phyloP scores from a whole-genome alignment of 495 filamentous ascomycete genomes.

The Glonium stellatum region DNA sequence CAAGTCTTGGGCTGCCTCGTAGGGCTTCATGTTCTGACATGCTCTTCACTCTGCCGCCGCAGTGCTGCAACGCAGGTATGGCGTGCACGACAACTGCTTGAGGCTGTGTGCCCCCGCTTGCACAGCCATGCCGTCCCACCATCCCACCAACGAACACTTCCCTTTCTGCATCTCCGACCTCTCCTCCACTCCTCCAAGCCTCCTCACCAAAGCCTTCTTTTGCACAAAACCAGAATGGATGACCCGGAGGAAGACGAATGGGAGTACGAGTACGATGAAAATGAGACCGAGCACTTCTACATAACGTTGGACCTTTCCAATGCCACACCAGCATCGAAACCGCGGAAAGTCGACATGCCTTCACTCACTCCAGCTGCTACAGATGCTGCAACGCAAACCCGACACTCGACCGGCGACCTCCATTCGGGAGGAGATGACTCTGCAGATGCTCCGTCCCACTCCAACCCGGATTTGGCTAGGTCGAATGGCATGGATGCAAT shows the following conservation, averaged over 20 bases:
- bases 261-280: constrained; percentile 57
- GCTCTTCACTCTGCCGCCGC: no score
- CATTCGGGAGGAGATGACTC: neutral
- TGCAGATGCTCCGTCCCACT: neutral
- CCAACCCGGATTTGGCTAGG: neutral
- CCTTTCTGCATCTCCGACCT: neutral
- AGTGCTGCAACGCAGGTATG: no score
- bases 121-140: no score
- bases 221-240: constrained; percentile 10
- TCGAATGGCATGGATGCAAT: constrained; percentile 39
- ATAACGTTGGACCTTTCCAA: constrained; percentile 35
- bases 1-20: no score
- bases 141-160: neutral
- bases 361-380: neutral
- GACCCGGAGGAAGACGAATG: constrained; percentile 44
- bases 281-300: constrained; percentile 49
- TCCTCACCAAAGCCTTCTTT: constrained; percentile 1
- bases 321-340: neutral
- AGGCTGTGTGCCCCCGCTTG: no score
- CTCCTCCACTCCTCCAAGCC: no score
- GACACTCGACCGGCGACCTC: neutral
- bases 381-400: neutral
- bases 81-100: no score
- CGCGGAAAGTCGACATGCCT: neutral
- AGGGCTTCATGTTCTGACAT: no score